Percentiles rank a stretch among this genome's conserved stretches.
These are phyloP conservation scores for Hypholoma sublateritium DNA, from an alignment of 768 basidiomycete species.

Conservation along the genomic window DNA sequence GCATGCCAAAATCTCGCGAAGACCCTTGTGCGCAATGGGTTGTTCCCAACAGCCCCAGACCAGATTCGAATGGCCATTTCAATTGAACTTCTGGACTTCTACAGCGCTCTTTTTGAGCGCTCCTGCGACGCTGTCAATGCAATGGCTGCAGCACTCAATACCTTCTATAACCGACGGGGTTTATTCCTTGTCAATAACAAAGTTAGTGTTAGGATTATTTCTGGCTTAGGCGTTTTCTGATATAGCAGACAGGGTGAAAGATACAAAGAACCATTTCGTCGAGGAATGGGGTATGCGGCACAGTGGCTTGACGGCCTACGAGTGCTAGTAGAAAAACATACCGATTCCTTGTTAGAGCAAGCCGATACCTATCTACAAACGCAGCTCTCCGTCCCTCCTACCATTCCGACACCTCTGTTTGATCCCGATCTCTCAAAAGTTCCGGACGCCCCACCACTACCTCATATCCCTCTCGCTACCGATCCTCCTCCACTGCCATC, in stretches of 20 bases:
- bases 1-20: slow-evolving; percentile 19
- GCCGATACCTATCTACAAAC: background rate
- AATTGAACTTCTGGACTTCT: slow-evolving; percentile 32
- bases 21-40: slow-evolving; percentile 26
- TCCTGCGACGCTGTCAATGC: slow-evolving; percentile 36
- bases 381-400: background rate
- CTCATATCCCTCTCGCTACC: too few relatives aligned
- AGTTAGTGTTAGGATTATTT: slow-evolving; percentile 15
- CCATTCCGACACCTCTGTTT: too few relatives aligned
- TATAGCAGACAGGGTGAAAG: background rate
- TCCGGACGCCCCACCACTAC: too few relatives aligned
- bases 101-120: slow-evolving; percentile 30
- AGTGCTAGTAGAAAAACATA: slow-evolving; percentile 10
- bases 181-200: slow-evolving; percentile 14
- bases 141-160: slow-evolving; percentile 24
- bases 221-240: background rate
- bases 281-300: slow-evolving; percentile 17
- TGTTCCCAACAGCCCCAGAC: slow-evolving; percentile 31
- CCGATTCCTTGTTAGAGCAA: background rate
- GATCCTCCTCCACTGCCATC: too few relatives aligned
- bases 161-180: slow-evolving; percentile 27
- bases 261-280: slow-evolving; percentile 21
- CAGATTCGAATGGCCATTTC: slow-evolving; percentile 24
- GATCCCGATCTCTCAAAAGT: too few relatives aligned
- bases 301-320: slow-evolving; percentile 23